Evolutionary conservation across 768 basidiomycete species (phyloP), one percentile per base, ranked within the genome.

Genomic region (Daedaleopsis sinensis): DNA sequence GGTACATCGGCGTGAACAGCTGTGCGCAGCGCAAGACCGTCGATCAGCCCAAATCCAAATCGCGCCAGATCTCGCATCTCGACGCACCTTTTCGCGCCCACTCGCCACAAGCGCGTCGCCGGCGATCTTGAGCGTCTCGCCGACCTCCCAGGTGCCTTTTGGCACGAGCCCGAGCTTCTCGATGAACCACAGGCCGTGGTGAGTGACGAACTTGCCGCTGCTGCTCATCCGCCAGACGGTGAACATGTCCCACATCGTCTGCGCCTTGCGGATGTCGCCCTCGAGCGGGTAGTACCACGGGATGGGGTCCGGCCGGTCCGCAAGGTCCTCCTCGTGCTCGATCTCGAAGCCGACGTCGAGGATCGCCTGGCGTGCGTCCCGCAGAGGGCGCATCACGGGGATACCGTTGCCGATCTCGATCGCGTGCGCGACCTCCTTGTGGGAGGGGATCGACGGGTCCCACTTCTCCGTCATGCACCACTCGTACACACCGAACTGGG

Each of bases 271-370:
- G 64, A 97, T 81, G 74, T 99, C 93, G 64, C 97, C 96, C 75
- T 97, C 95, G 27, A 98, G 82, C 0, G 96, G 95, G 76, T 98
- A 98, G 77, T 96, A 99, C 97, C 97, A 99, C 0, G 89, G 86
- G 39, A 93, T 77, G 12, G 74, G 73, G 67, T 93, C 93, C 0
- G 82, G 78, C 47, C 95, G 90, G 32, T 90, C 91, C 5, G 96
- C 96, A 44, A 99, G 81, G 73, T 99, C 96, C 70, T 99, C 96
- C 71, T 96, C 94, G 71, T 93, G 90, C 70, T 90, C 83, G 63
- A 98, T 83, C 69, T 85, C 75, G 79, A 98, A 94, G 19, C 96
- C 97, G 57, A 96, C 95, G 2, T 78, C 81, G 69, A 84, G 78
- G 60, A 99, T 76, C 0, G 96, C 97, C 61, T 90, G 74, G 58